Conservation (phyloP, 2,329 filamentous ascomycete genomes). For the Atkinsonella texensis region DNA sequence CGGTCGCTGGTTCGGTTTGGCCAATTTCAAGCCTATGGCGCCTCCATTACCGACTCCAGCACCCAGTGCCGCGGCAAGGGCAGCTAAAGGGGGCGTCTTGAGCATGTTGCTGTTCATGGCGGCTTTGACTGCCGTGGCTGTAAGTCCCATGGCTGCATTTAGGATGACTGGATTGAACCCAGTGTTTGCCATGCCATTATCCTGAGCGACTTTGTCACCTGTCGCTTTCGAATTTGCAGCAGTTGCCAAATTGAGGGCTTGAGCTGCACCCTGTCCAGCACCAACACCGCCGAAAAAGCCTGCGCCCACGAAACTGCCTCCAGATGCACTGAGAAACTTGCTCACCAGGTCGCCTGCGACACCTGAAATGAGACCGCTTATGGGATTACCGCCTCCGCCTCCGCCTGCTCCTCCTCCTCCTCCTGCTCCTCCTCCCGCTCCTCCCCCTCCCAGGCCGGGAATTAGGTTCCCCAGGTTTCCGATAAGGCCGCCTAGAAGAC, state of each 20-base stretch:
- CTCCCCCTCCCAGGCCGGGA: neutral
- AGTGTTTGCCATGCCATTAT: constrained; percentile 17
- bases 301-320: constrained; percentile 6
- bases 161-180: constrained; percentile 19
- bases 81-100: constrained; percentile 9
- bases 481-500: neutral
- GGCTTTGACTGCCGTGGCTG: constrained; percentile 16
- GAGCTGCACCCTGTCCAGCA: constrained; percentile 13
- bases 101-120: constrained; percentile 10
- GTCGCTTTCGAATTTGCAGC: constrained; percentile 6
- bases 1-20: constrained; percentile 7
- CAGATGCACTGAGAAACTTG: constrained; percentile 4
- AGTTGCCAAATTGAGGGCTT: constrained; percentile 13
- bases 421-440: neutral
- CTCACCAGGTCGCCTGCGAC: neutral
- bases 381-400: neutral
- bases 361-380: constrained; percentile 3
- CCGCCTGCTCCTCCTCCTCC: neutral
- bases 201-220: constrained; percentile 12
- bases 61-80: constrained; percentile 12
- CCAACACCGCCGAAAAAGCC: constrained; percentile 16
- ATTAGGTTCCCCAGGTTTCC: neutral
- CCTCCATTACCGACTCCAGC: constrained; percentile 14
- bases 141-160: constrained; percentile 17
- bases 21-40: constrained; percentile 13